Evolutionary conservation across 805 yeast genomes (phyloP).

Genomic region (Hanseniaspora mollemarum): DNA sequence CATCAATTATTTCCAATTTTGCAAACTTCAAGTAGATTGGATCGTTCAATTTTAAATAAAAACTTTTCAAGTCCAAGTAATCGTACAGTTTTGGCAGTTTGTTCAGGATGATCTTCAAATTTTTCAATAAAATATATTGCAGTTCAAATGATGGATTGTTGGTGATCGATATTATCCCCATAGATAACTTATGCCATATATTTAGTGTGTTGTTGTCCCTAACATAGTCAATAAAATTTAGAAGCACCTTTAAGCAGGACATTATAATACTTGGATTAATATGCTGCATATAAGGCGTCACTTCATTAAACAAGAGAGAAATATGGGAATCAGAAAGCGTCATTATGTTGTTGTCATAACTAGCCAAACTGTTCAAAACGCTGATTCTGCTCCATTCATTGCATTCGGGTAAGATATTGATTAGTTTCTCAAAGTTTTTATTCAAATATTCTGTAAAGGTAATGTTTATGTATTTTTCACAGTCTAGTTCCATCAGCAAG

Average conservation of each 20-base stretch:
- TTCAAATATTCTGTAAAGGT: constrained; percentile 30
- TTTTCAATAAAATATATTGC: constrained; percentile 84
- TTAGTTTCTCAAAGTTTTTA: constrained; percentile 45
- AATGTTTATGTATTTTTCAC: constrained; percentile 30
- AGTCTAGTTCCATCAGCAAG: constrained; percentile 63
- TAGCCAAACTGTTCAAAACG: constrained; percentile 68
- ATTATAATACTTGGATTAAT: constrained; percentile 92
- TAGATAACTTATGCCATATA: constrained; percentile 58
- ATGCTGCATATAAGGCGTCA: constrained; percentile 90
- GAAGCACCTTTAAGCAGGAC: constrained; percentile 67
- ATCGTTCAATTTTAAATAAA: constrained; percentile 79
- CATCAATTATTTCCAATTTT: constrained; percentile 61
- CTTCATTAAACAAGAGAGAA: constrained; percentile 74
- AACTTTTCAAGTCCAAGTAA: constrained; percentile 41
- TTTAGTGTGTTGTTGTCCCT: constrained; percentile 31
- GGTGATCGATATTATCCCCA: constrained; percentile 78
- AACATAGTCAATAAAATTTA: constrained; percentile 51
- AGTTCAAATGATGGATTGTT: constrained; percentile 79
- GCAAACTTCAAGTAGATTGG: constrained; percentile 68
- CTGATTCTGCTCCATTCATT: constrained; percentile 98
- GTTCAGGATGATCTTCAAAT: constrained; percentile 78
- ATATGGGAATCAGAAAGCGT: constrained; percentile 55
- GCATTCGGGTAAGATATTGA: constrained; percentile 85
- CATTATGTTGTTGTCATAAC: constrained; percentile 35
- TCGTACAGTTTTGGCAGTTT: constrained; percentile 74